Evolutionary conservation across 1,139 yeast genomes (phyloP).

Genomic region (Martiniozyma asiatica): DNA sequence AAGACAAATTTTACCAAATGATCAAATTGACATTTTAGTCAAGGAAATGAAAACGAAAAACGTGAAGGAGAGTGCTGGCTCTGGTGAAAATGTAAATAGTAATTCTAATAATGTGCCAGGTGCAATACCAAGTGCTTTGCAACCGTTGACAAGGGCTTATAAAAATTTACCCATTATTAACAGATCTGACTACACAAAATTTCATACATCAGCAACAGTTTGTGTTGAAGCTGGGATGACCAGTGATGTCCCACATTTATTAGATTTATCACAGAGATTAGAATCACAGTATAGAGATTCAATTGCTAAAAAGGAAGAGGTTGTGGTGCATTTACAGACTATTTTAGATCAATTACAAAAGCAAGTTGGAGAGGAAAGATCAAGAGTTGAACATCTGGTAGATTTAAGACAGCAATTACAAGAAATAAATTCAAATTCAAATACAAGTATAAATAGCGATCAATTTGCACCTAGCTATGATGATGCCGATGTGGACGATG

Average conservation of each 20-base stretch:
- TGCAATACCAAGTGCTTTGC: not conserved
- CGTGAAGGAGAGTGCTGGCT: not conserved
- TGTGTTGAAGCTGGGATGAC: constrained; percentile 1
- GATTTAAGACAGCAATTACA: no score
- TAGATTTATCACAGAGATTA: constrained; percentile 4
- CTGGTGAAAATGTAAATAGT: constrained; percentile 5
- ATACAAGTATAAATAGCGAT: not conserved
- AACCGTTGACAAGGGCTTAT: no score
- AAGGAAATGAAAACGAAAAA: not conserved
- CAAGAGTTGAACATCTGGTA: constrained; percentile 1
- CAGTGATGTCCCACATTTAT: constrained; percentile 1
- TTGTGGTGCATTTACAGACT: constrained; percentile 29
- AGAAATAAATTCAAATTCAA: no score
- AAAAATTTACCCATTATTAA: no score
- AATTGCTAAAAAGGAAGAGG: constrained; percentile 33
- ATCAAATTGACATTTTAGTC: not conserved
- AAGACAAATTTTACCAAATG: constrained; percentile 36
- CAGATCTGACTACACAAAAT: constrained; percentile 1
- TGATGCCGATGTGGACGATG: constrained; percentile 23
- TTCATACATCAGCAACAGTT: constrained; percentile 3
- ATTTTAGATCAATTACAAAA: constrained; percentile 9
- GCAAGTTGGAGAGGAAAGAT: constrained; percentile 7
- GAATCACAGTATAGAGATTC: constrained; percentile 19
- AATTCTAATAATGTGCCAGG: constrained; percentile 2
- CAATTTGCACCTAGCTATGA: constrained; percentile 26